Conservation (phyloP, 768 basidiomycete genomes). For the Clitopilus passeckerianus region DNA sequence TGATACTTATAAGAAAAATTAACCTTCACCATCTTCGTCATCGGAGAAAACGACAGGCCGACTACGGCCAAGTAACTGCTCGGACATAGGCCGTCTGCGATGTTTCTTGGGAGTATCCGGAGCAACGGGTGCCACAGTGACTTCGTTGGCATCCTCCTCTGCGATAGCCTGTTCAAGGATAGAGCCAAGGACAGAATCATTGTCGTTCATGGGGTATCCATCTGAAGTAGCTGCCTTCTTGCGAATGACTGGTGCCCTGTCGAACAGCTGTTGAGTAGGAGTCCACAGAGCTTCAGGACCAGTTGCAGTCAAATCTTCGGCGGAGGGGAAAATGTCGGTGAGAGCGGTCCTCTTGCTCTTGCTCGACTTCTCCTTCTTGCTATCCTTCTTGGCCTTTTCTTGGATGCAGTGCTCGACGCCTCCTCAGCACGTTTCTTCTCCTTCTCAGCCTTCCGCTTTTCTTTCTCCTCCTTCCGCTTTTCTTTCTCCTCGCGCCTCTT, state of each 20-base stretch:
- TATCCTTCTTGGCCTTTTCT: conserved; percentile 32
- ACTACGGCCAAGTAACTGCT: conserved; percentile 47
- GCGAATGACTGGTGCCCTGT: conserved; percentile 32
- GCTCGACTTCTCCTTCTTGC: conserved; percentile 32
- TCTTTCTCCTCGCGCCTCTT: conserved; percentile 18
- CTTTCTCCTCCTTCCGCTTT: conserved; percentile 16
- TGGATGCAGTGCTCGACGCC: conserved; percentile 9
- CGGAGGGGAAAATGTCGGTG: conserved; percentile 51
- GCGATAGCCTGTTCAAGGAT: conserved; percentile 8
- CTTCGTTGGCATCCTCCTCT: conserved; percentile 11
- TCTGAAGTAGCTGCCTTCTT: conserved; percentile 48
- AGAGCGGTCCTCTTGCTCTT: conserved; percentile 48
- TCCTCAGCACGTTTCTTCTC: conserved; percentile 19
- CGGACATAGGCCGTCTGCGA: conserved; percentile 57
- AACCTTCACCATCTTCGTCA: conserved; percentile 54
- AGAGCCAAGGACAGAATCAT: conserved; percentile 9
- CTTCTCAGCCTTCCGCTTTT: conserved; percentile 17
- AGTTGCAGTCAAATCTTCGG: conserved; percentile 17
- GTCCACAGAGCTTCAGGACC: neutral
- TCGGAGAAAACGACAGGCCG: conserved; percentile 43
- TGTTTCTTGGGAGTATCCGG: conserved; percentile 36
- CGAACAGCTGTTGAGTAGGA: conserved; percentile 1
- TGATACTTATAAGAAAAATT: conserved; percentile 8
- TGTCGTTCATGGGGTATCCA: conserved; percentile 32
- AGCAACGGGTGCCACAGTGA: conserved; percentile 5